Conservation (phyloP, 345 rosid species). For the Lagerstroemia speciosa region DNA sequence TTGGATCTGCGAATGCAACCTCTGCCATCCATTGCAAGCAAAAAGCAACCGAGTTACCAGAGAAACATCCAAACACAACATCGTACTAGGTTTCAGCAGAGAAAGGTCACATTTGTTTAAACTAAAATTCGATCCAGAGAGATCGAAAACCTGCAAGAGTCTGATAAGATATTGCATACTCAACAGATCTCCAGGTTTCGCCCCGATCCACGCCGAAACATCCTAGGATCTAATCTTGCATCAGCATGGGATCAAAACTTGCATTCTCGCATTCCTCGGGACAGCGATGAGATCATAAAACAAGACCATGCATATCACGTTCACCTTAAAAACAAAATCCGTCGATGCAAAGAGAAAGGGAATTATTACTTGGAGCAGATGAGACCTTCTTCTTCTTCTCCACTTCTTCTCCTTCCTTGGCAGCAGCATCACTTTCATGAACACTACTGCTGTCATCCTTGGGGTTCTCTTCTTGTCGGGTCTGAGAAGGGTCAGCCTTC, state of each 20-base stretch:
- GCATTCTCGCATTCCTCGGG: not conserved
- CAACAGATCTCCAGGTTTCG: not conserved
- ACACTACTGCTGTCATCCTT: not conserved
- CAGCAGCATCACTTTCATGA: not conserved
- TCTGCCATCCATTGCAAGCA: not conserved
- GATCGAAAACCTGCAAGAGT: not conserved
- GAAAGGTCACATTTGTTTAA: not conserved
- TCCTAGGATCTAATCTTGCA: not conserved
- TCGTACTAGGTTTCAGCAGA: not conserved
- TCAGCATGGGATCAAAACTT: not conserved
- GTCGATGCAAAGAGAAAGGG: not conserved
- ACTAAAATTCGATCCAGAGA: not conserved
- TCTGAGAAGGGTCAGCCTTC: conserved; percentile 2
- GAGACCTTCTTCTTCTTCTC: conserved; percentile 1
- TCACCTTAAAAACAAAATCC: not conserved
- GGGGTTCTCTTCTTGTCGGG: not conserved
- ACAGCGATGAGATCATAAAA: not conserved
- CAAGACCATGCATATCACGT: not conserved
- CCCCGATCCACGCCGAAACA: too few relatives aligned
- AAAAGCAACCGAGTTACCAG: not conserved
- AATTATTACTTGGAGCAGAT: conserved; percentile 6
- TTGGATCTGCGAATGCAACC: conserved; percentile 1
- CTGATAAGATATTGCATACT: not conserved
- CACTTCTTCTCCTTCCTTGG: not conserved
- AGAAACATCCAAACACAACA: not conserved